phyloP scores from a whole-genome alignment of 306 rosid genomes.

The Ziziphus jujuba region DNA sequence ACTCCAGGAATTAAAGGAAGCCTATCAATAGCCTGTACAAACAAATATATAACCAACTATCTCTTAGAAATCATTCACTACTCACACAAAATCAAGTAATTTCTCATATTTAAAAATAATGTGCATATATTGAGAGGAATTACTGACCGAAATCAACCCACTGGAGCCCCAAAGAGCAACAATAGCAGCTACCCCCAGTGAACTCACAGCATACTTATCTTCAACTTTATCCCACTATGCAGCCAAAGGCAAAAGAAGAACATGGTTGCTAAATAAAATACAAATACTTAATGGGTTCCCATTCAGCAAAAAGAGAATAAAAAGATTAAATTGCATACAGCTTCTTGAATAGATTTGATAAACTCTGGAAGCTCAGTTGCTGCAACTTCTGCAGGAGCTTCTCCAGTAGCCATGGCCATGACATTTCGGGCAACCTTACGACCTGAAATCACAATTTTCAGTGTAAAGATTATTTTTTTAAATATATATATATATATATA shows the following conservation, averaged over 20 bases:
- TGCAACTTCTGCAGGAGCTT: slow-evolving; percentile 73
- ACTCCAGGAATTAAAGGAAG: slow-evolving; percentile 86
- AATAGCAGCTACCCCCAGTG: slow-evolving; percentile 59
- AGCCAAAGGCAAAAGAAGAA: slow-evolving; percentile 13
- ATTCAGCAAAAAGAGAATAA: background rate
- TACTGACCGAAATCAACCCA: slow-evolving; percentile 68
- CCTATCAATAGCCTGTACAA: slow-evolving; percentile 84
- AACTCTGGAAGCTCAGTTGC: slow-evolving; percentile 66
- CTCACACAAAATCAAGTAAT: background rate
- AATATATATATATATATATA: too few species aligned
- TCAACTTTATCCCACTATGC: slow-evolving; percentile 90
- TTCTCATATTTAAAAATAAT: background rate
- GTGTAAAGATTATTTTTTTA: too few species aligned
- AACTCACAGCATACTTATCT: slow-evolving; percentile 84
- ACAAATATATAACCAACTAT: background rate
- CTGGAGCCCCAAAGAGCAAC: slow-evolving; percentile 67
- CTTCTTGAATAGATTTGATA: slow-evolving; percentile 58
- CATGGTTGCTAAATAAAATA: background rate
- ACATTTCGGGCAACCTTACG: slow-evolving; percentile 75
- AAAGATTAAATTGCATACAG: slow-evolving; percentile 42
- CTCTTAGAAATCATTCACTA: slow-evolving; percentile 7
- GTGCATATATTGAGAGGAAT: slow-evolving; percentile 11
- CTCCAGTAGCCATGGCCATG: slow-evolving; percentile 89
- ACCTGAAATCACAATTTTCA: slow-evolving; percentile 39
- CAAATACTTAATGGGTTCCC: background rate